Base-by-base conservation (phyloP, 176 grass and related monocot species). In the Oryza longistaminata region DNA sequence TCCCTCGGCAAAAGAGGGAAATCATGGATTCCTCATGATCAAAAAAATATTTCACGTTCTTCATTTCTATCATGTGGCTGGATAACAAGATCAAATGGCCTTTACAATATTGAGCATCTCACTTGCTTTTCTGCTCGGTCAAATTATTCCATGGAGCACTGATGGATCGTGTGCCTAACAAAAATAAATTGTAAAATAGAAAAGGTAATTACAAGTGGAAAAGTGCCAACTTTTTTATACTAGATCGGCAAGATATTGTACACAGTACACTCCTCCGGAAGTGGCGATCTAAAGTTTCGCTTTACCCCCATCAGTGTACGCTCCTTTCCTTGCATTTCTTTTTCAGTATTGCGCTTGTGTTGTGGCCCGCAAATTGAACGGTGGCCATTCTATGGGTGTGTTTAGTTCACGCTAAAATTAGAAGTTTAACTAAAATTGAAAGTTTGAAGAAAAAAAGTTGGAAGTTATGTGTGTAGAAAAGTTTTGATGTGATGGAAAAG, bases 111-210 rank as follows among this genome's bases (percentile, higher is more conserved):
- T 33, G 16, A 12, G 9, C 53, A 34, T 78, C 44, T 29, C 17
- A 22, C 15, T 17, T 62, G 66, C 60, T 82, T 52, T 14, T 73
- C n/a, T 52, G 58, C 6, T 22, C 17, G 61, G 62, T 78, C 74
- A 87, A 83, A 83, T 7, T 90, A 83, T 90, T 83, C 88, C 74
- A 2, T 5, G 0, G 7, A 73, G 84, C 84, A 87, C 84, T 78
- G 48, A 61, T 55, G 16, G 6, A 61, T 55, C 22, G 6, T 50
- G 64, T 50, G 48, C 2, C 68, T 67, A 35, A 58, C 22, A 24
- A 83, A 82, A 82, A 68, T 45, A 22, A 62, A 55, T 55, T 55
- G 17, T 19, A 55, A 55, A 58, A 21, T 26, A 74, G 1, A 62
- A 62, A 11, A 21, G 39, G 1, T 14, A 7, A 68, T 64, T 39